phyloP scores from a whole-genome alignment of 2,329 filamentous ascomycete genomes.

The Fusarium hainanense region DNA sequence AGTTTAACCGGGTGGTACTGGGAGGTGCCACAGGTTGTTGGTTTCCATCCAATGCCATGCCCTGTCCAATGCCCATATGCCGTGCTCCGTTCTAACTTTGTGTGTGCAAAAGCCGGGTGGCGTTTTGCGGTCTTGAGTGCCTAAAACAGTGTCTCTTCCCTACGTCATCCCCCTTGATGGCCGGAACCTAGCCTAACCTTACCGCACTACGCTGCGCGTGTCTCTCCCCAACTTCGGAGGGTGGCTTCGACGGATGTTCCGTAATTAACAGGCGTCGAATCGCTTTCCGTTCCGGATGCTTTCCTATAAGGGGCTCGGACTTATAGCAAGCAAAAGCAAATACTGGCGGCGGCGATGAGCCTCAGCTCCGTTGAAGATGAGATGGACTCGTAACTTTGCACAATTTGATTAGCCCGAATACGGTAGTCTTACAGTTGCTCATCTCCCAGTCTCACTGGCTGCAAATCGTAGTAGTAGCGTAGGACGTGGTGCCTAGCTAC shows the following conservation, averaged over 20 bases:
- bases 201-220: not conserved
- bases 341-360: conserved; percentile 6
- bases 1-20: conserved; percentile 2
- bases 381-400: not conserved
- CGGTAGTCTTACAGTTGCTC: not conserved
- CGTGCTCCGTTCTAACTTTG: not conserved
- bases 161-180: not conserved
- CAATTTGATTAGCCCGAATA: not conserved
- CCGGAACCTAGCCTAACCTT: not conserved
- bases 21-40: not conserved
- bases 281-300: not conserved
- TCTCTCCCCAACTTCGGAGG: not conserved
- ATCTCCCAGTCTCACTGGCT: not conserved
- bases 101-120: conserved; percentile 14
- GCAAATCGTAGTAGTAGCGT: not conserved
- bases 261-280: not conserved
- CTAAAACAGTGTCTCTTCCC: conserved; percentile 6
- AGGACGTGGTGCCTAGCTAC: not conserved
- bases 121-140: conserved; percentile 8
- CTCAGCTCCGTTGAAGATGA: not conserved
- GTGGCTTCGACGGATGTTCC: not conserved
- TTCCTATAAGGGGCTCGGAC: not conserved
- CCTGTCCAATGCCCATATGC: not conserved
- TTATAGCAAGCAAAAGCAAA: not conserved
- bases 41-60: not conserved